A percentile compares a stretch with the other conserved stretches of the same genome.
Conservation (phyloP, 2,329 filamentous ascomycete species). For the Paecilomyces sp. region DNA sequence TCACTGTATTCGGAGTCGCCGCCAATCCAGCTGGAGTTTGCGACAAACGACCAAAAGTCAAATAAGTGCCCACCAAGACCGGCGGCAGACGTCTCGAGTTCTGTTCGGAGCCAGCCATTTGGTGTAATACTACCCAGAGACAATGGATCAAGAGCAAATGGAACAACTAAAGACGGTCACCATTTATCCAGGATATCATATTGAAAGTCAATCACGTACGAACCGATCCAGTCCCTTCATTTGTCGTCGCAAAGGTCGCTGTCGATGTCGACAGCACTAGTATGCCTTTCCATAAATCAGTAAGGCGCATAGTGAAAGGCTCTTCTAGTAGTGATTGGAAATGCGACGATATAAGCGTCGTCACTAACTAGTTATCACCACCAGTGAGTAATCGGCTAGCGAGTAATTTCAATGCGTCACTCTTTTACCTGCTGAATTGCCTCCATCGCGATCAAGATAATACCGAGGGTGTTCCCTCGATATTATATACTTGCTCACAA, state of each 20-base stretch:
- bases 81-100: slow-evolving; percentile 42
- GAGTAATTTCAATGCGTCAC: not conserved
- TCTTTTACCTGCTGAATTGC: not conserved
- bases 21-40: slow-evolving; percentile 46
- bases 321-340: not conserved
- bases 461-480: not conserved
- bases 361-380: not conserved
- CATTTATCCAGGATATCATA: not conserved
- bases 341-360: not conserved
- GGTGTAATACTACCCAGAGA: slow-evolving; percentile 46
- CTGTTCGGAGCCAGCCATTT: slow-evolving; percentile 45
- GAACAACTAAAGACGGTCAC: slow-evolving; percentile 3
- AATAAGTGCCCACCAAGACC: slow-evolving; percentile 49
- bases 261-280: not conserved
- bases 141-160: slow-evolving; percentile 15
- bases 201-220: not conserved
- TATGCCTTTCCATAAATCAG: not conserved
- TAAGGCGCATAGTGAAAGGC: not conserved
- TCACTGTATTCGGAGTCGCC: slow-evolving; percentile 46
- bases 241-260: not conserved
- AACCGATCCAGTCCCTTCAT: not conserved
- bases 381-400: not conserved
- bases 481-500: not conserved
- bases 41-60: slow-evolving; percentile 52
- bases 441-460: not conserved